phyloP scores from a whole-genome alignment of 2,329 filamentous ascomycete species.

The Trichoderma atrobrunneum region DNA sequence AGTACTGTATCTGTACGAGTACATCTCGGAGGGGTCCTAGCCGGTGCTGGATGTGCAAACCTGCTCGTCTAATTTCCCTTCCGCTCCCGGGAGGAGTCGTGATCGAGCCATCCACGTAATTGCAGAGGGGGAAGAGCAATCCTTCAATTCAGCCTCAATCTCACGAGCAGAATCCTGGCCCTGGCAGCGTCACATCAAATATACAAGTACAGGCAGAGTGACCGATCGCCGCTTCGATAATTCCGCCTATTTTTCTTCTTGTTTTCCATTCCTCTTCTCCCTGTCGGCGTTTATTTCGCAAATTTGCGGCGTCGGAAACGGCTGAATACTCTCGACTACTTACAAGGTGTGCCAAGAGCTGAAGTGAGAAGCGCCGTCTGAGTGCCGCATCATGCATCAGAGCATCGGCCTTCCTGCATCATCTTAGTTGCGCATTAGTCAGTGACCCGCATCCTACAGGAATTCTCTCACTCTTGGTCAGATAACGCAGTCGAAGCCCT shows the following conservation, averaged over 20 bases:
- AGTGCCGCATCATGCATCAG: constrained; percentile 11
- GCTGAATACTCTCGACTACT: background rate
- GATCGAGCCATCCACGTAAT: constrained; percentile 9
- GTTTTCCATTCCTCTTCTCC: background rate
- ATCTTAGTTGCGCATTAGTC: background rate
- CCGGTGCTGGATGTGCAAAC: background rate
- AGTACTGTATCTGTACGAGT: background rate
- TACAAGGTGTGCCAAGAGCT: background rate
- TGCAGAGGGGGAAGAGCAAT: background rate
- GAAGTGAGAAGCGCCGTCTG: background rate
- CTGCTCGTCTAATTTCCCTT: constrained; percentile 12
- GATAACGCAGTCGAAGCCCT: background rate
- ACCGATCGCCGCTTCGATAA: background rate
- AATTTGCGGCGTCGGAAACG: background rate
- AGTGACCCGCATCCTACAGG: background rate
- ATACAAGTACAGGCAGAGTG: background rate
- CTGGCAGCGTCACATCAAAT: background rate
- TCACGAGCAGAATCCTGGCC: constrained; percentile 6
- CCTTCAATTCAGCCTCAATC: constrained; percentile 17
- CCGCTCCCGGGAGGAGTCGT: constrained; percentile 3
- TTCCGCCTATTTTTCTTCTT: background rate
- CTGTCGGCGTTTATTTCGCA: background rate
- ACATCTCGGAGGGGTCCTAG: background rate
- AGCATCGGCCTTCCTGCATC: constrained; percentile 4
- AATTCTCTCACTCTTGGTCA: background rate